Evolutionary conservation across 2,329 filamentous ascomycete species (phyloP), one percentile per base, ranked within the genome.

Genomic region (Dendrostoma leiphaemia): DNA sequence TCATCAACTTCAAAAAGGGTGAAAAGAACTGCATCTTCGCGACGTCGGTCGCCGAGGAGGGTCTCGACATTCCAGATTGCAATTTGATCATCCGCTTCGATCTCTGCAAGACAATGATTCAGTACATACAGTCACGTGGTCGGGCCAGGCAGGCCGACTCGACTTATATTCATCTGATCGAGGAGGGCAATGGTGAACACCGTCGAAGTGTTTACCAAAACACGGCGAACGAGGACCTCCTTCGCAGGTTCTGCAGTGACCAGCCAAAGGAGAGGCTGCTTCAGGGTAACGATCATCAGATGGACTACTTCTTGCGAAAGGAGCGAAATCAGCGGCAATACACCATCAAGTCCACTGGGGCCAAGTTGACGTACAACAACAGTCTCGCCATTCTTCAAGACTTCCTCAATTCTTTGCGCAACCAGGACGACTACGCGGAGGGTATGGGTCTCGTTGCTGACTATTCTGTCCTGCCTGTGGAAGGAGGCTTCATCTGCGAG

Each of bases 101-200:
- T 65, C 80, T 96, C 2, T 96, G 91, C 70, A 79, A 81, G 10
- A 97, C 93, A 0, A 85, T 96, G 69, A 97, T 97, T 49, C 90
- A 96, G 65, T 97, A 97, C 66, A 86, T 97, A 19, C 94, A 99
- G 68, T 97, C 92, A 13, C 83, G 91, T 59, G 94, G 94, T 0
- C 83, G 94, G 51, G 94, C 94, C 12, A 82, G 94, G 35, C 88
- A 91, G 63, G 69, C 73, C 1, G 80, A 87, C 51, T 97, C 94
- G 0, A 85, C 82, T 59, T 97, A 93, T 67, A 81, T 92, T 31
- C 90, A 89, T 63, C 92, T 99, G 89, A 67, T 90, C 2, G 92
- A 97, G 65, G 65, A 70, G 1, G 81, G 79, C 7, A 96, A 96
- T 62, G 60, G 68, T 12, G 72, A 74, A 0, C 88, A 96, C 47